Evolutionary conservation across 345 rosid species (phyloP), one percentile per base, ranked within the genome.

Genomic region (Eucalyptus melliodora): DNA sequence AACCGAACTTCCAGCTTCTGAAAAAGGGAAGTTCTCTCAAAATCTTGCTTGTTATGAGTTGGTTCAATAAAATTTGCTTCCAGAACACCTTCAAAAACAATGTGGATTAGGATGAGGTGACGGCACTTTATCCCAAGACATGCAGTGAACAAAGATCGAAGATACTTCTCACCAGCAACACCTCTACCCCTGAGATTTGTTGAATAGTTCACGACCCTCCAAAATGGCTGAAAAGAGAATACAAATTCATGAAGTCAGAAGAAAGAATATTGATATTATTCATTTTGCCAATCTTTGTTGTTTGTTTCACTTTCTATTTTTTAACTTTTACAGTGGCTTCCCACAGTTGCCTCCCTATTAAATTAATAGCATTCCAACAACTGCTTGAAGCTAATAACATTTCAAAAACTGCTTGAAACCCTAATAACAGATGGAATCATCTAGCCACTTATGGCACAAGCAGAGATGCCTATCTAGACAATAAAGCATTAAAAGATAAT

Each of bases 31-130:
- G 99, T 98, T 92, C 96, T 98, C 93, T 98, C 99, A 90, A 98
- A 96, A 90, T 96, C 99, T 92, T 97, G 99, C 92, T 98, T 98
- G 95, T 95, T 95, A 93, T 98, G 99, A 91, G 97, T 94, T 50
- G 99, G 99, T 94, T 98, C 95, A 67, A 98, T 88, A 92, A 96
- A 96, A 93, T 98, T 95, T 93, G 99, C 98, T 94, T 98, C 98
- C 89, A 98, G 90, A 90, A 95, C 93, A 93, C 99, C 99, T 97
- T 77, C 9, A 37, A 77, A 37, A 77, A 77, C 27, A 21, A 23
- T 40, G 83, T 77, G 47, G 47, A 21, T 77, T 37, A 40, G 83
- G 83, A 77, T 40, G 47, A 37, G 42, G 83, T 23, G 24, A 40
- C 16, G 1, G 47, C 30, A 21, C 47, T 40, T 77, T 77, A 77